Percentiles rank a stretch among this genome's conserved stretches.
Evolutionary conservation across 306 rosid species (phyloP).

Genomic region (Quercus parvula): DNA sequence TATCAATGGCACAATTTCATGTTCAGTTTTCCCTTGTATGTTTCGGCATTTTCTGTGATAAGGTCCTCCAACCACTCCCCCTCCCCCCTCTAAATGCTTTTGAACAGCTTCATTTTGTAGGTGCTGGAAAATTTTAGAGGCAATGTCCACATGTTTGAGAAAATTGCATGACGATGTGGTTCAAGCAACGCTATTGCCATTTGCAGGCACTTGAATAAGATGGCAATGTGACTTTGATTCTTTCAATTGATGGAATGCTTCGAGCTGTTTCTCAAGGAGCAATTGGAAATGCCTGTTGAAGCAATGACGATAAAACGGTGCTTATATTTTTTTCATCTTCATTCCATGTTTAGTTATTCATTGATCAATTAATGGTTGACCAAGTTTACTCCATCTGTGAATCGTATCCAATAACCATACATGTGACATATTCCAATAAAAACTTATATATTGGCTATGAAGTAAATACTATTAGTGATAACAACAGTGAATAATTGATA

Average conservation of each 20-base stretch:
- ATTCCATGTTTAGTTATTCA: not conserved
- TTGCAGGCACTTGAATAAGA: slow-evolving; percentile 87
- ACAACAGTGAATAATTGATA: not conserved
- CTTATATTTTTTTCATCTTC: slow-evolving; percentile 3
- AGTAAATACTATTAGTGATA: not conserved
- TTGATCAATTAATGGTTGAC: not conserved
- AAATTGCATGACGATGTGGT: slow-evolving; percentile 81
- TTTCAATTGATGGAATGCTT: slow-evolving; percentile 58
- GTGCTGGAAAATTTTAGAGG: slow-evolving; percentile 92
- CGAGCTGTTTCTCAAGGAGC: slow-evolving; percentile 70
- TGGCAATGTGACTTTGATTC: slow-evolving; percentile 49
- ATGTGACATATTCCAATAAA: not conserved
- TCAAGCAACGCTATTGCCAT: slow-evolving; percentile 84
- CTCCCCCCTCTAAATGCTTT: not conserved
- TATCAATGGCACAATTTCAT: not conserved
- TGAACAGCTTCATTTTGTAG: slow-evolving; percentile 31
- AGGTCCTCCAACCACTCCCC: no score
- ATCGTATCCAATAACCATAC: not conserved
- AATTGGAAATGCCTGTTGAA: slow-evolving; percentile 60
- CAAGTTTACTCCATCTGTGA: not conserved
- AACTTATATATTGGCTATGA: not conserved
- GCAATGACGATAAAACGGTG: slow-evolving; percentile 67
- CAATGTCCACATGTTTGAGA: slow-evolving; percentile 78
- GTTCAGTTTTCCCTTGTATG: not conserved
- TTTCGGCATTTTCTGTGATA: not conserved